Percentiles rank a stretch among this genome's conserved stretches.
phyloP scores from a whole-genome alignment of 257 asterid genomes.

The Solanum acaule region DNA sequence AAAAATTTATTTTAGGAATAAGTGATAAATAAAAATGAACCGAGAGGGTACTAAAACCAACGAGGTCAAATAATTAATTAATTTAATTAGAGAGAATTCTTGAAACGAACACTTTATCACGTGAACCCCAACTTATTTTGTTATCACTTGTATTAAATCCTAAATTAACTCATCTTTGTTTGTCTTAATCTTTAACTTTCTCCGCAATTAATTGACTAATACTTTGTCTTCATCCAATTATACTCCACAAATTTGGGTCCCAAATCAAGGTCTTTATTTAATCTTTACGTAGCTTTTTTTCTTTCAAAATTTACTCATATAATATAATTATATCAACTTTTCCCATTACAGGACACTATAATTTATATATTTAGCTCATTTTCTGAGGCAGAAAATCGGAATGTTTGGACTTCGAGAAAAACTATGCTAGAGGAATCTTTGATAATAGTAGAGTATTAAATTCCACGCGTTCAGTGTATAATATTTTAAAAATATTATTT shows the following conservation, averaged over 20 bases:
- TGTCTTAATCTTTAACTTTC: conserved; percentile 13
- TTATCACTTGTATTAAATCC: background rate
- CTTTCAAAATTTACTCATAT: background rate
- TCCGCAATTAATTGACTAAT: conserved; percentile 7
- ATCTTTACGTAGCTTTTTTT: background rate
- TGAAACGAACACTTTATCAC: conserved; percentile 20
- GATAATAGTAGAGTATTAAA: background rate
- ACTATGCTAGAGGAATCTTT: background rate
- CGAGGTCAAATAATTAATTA: background rate
- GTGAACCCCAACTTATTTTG: conserved; percentile 7
- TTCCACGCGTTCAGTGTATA: background rate
- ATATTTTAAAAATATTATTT: background rate
- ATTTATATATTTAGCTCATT: background rate
- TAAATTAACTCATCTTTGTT: conserved; percentile 3
- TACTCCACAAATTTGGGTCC: conserved; percentile 19
- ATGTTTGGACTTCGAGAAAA: background rate
- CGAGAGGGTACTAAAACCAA: background rate
- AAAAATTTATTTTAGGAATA: too few relatives aligned
- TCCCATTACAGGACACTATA: background rate
- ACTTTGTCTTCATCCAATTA: conserved; percentile 4
- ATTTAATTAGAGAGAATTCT: background rate
- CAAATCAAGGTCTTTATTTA: background rate
- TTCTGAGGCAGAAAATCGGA: background rate
- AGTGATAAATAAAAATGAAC: background rate
- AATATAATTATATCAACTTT: background rate